phyloP scores from a whole-genome alignment of 225 moss, liverwort and hornwort species.

The Physcomitrellopsis africana region DNA sequence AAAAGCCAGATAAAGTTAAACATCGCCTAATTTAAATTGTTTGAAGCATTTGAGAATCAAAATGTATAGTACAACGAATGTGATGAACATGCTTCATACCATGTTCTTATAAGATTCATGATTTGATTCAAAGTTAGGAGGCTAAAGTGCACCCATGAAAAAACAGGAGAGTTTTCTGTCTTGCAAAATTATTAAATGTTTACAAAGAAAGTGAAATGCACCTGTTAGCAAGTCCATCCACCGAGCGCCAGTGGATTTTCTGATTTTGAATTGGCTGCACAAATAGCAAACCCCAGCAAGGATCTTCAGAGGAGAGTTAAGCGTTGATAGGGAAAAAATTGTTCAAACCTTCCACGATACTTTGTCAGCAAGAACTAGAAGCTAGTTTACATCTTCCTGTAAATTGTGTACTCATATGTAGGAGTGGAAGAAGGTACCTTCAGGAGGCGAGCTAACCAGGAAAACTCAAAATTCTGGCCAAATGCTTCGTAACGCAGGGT shows the following conservation, averaged over 20 bases:
- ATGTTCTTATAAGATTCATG: background rate
- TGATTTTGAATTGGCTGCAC: slow-evolving; percentile 86
- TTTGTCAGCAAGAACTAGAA: background rate
- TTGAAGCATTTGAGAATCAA: background rate
- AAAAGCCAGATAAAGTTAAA: background rate
- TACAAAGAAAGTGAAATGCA: slow-evolving; percentile 15
- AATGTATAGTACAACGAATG: background rate
- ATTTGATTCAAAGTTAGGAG: background rate
- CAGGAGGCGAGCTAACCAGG: slow-evolving; percentile 90
- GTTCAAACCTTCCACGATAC: background rate
- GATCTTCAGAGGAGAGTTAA: slow-evolving; percentile 25
- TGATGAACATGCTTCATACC: background rate
- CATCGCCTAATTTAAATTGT: background rate
- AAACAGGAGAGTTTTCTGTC: too few species aligned
- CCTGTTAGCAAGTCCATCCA: slow-evolving; percentile 95
- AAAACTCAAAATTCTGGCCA: slow-evolving; percentile 92
- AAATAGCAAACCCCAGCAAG: slow-evolving; percentile 33
- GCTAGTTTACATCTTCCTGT: background rate
- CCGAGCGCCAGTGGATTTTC: slow-evolving; percentile 98
- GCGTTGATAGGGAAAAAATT: background rate
- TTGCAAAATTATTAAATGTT: too few species aligned
- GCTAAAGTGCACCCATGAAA: too few species aligned
- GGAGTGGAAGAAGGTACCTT: slow-evolving; percentile 57
- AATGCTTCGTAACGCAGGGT: slow-evolving; percentile 81
- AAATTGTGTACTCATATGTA: background rate